A percentile compares a stretch with the other conserved stretches of the same genome.
phyloP scores from a whole-genome alignment of 2,329 filamentous ascomycete species.

The Acrodontium crateriforme region DNA sequence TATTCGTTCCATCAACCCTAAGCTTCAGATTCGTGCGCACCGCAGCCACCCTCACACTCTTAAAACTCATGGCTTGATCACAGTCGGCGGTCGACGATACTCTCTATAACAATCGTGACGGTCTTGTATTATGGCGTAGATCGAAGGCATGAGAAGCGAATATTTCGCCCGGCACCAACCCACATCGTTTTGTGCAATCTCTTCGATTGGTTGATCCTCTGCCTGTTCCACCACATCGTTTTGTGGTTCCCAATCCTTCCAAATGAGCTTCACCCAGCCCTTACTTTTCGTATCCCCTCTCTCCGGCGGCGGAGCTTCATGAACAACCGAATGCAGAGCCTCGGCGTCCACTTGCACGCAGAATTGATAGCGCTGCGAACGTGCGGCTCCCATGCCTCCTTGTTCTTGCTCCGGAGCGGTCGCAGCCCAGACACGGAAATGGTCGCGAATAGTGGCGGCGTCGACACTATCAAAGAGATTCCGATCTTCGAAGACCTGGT shows the following conservation, averaged over 20 bases:
- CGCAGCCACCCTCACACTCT: no score
- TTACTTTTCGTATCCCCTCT: background rate
- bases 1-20: no score
- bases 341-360: constrained; percentile 8
- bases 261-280: constrained; percentile 4
- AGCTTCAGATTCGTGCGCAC: no score
- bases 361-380: constrained; percentile 7
- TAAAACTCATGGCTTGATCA: no score
- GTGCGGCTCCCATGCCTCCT: constrained; percentile 1
- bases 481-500: constrained; percentile 6
- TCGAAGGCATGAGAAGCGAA: no score
- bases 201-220: no score
- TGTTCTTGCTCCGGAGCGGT: constrained; percentile 5
- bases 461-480: constrained; percentile 3
- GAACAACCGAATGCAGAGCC: constrained; percentile 5
- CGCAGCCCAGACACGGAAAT: constrained; percentile 6
- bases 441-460: constrained; percentile 4
- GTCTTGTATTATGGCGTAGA: no score
- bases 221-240: no score
- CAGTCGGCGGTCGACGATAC: no score
- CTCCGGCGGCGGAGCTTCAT: background rate
- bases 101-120: no score
- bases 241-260: constrained; percentile 3
- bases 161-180: no score
- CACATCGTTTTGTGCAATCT: no score